phyloP scores from a whole-genome alignment of 768 basidiomycete genomes.

The Rhizopogon salebrosus region DNA sequence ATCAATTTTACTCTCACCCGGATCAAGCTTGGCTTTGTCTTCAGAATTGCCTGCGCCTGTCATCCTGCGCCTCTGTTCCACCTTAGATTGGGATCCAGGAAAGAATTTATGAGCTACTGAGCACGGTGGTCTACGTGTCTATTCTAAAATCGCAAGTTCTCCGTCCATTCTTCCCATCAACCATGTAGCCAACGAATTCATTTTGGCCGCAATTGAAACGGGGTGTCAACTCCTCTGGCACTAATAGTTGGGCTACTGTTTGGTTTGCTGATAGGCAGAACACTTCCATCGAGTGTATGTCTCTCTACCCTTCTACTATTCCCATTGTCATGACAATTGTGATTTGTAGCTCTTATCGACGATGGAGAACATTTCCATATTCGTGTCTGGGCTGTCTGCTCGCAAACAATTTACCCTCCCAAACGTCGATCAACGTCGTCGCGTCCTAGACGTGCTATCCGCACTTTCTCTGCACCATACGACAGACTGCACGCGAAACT shows the following conservation, averaged over 20 bases:
- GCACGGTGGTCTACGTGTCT: background rate
- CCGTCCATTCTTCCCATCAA: conserved; percentile 4
- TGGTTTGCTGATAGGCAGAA: conserved; percentile 52
- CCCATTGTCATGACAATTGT: background rate
- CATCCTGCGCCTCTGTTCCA: background rate
- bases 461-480: conserved; percentile 90
- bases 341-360: conserved; percentile 43
- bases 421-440: conserved; percentile 75
- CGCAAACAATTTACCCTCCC: conserved; percentile 70
- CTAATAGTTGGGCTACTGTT: conserved; percentile 57
- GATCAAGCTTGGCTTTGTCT: background rate
- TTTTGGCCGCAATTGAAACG: conserved; percentile 34
- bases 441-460: conserved; percentile 82
- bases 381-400: conserved; percentile 42
- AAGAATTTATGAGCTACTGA: background rate
- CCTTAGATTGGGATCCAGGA: background rate
- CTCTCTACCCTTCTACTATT: background rate
- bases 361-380: conserved; percentile 45
- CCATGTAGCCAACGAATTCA: conserved; percentile 23
- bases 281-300: conserved; percentile 35
- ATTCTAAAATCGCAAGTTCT: background rate
- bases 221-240: conserved; percentile 50
- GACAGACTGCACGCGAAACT: conserved; percentile 79
- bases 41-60: background rate
- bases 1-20: too few relatives aligned